phyloP scores from a whole-genome alignment of 257 asterid genomes.

The Paraleonurus japonicus region DNA sequence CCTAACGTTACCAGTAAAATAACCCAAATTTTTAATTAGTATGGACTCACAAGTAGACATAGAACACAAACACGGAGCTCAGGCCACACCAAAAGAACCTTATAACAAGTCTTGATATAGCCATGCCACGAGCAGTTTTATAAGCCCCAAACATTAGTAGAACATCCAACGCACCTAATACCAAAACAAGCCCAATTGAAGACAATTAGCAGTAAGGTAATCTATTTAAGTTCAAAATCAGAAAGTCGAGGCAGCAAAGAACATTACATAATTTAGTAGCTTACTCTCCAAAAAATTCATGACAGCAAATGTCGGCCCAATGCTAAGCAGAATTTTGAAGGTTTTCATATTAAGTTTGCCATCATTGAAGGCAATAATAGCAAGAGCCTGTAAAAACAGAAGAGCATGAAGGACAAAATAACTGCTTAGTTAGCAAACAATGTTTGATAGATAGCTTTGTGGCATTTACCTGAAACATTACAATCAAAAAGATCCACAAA shows the following conservation, averaged over 20 bases:
- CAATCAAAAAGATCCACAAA: constrained; percentile 83
- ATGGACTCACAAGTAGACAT: constrained; percentile 74
- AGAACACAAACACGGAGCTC: constrained; percentile 67
- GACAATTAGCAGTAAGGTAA: constrained; percentile 26
- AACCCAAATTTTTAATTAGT: constrained; percentile 1
- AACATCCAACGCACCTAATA: constrained; percentile 79
- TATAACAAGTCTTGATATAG: constrained; percentile 88
- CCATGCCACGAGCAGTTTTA: constrained; percentile 93
- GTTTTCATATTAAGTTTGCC: constrained; percentile 67
- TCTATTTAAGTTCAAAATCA: background rate
- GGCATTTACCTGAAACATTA: constrained; percentile 88
- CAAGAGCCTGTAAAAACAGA: constrained; percentile 58
- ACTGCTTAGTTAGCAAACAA: constrained; percentile 4
- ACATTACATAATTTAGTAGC: constrained; percentile 28
- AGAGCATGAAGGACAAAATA: constrained; percentile 20
- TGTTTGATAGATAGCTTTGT: constrained; percentile 19
- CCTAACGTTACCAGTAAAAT: constrained; percentile 21
- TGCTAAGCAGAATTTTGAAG: constrained; percentile 72
- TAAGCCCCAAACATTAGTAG: constrained; percentile 94
- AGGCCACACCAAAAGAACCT: constrained; percentile 88
- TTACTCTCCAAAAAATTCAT: constrained; percentile 92
- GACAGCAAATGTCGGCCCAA: constrained; percentile 84
- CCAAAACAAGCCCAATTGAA: constrained; percentile 26
- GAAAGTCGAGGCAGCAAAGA: constrained; percentile 16
- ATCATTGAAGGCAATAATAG: constrained; percentile 76